Base-by-base conservation (phyloP, 2,329 filamentous ascomycete species). In the Trichoderma hamatum region DNA sequence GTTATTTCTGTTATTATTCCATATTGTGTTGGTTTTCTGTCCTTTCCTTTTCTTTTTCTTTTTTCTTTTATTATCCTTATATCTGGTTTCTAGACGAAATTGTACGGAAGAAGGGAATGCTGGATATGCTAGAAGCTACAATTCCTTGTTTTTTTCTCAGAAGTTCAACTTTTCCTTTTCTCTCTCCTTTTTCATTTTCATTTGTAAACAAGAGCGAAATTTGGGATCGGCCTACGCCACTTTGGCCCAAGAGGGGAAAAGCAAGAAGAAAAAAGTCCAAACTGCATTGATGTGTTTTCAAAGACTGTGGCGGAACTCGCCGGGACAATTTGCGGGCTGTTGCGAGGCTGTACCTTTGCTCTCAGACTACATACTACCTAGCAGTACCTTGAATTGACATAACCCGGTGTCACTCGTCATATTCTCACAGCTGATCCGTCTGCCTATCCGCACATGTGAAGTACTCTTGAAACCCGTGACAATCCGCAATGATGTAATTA, bases 1-100 rank as follows among this genome's bases (percentile, higher is more conserved):
- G 39, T 30, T 32, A 24, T 56, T 34, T 16, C 30, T 46, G n/a
- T 66, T 51, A 46, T 24, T 39, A 64, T 39, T 49, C 32, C 46
- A 54, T 34, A 64, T 34, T 54, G 46, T 52, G 43, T 21, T 51
- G 36, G 14, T 26, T 54, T 30, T 11, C 51, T 54, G 34, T 43
- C 10, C 21, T 46, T 14, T 51, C 11, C 34, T 63, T 34, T 24
- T 61, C 19, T 51, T 19, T 51, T 63, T 34, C 14, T 61, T 28
- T n/a, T 21, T 16, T n/a, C 49, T 51, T 16, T 63, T 26, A 49
- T 24, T 49, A 49, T 28, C 52, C n/a, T 65, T 65, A 46, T 55
- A 46, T 65, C 52, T 43, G 67, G 60, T 60, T 69, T 69, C 67
- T 69, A 59, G 67, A 69, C 39, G 59, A 58, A 36, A 49, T 55